Base-by-base conservation (phyloP, 1,284 basidiomycete genomes). In the Apiotrichum sp. region DNA sequence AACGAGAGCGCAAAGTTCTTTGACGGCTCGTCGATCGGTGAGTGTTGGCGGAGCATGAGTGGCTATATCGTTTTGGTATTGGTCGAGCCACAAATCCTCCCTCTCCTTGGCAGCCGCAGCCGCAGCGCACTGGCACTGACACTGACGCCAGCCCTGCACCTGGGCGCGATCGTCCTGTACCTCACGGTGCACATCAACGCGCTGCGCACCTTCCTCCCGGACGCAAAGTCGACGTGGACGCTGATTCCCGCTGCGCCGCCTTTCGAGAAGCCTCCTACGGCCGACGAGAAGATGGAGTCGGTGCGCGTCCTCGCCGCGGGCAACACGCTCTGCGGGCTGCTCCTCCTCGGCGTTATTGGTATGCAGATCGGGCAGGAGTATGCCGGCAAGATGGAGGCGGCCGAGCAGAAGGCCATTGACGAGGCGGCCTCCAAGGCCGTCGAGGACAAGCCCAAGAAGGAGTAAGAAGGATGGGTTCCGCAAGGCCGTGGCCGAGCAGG, bases 1-100 rank as follows among this genome's bases (percentile, higher is more conserved):
- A 85, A 85, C 71, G 90, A 93, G 67, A 89, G 86, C 65, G 91
- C 91, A 13, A 82, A 92, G 78, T 91, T 89, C 78, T 95, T 95
- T 71, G 91, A 93, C 74, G 91, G 91, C 40, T 84, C 86, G 33
- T 84, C 84, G 63, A 77, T 93, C 58, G 87, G 89, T 91, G 63
- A 66, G 76, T 71, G 34, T 29, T 41, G 9, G 40, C 36, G 36
- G 36, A 41, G 40, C 40, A 16, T 41, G 40, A 41, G n/a, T 16
- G 10, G 40, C 10, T 8, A 11, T 10, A 16, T 8, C 8, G 36
- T 8, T 8, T 38, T 13, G 7, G 13, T 38, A 7, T 7, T 13
- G 36, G 36, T 38, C 13, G 36, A 7, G 8, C 13, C 36, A 13
- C 36, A 13, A 8, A 7, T 38, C 13, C 36, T 13, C 36, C 36